Base-by-base conservation (phyloP, 345 rosid species). In the Hypericum androsaemum region DNA sequence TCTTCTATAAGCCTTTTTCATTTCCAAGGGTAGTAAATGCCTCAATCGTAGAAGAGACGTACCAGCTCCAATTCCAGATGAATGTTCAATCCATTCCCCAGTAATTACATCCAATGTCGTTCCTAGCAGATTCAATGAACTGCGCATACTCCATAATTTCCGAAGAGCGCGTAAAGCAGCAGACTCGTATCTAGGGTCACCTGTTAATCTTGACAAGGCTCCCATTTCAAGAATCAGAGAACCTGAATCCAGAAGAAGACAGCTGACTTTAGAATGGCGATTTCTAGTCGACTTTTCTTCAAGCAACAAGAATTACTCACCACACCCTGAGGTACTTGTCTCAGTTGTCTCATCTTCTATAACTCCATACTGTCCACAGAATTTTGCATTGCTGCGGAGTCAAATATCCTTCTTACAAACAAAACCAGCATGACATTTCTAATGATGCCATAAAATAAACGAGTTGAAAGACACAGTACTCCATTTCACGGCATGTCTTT, bases 31-130 rank as follows among this genome's bases (percentile, higher is more conserved):
- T 17, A 16, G 10, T 32, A 54, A 57, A 57, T 56, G 45, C 53
- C 47, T 22, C 32, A 22, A 22, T 22, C 32, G 32, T 22, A 43
- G 42, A 53, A 57, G 22, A 17, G 47, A 68, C 63, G 59, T 79
- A 90, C 98, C 98, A 64, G 98, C 98, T 39, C 98, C 98, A 52
- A 87, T 90, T 43, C 96, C 89, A 64, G 98, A 74, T 16, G 98
- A 90, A 66, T 73, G 73, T 74, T 84, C 96, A 51, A 84, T 80
- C 95, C 98, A 90, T 65, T 84, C 77, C 59, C 96, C 96, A 40
- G 80, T 82, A 63, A 44, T 64, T 53, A 90, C 84, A 67, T 90
- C 87, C 28, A 90, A 60, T 43, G 96, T 87, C 35, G 96, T 87
- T 66, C 98, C 98, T 10, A 90, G 65, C 49, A 90, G 73, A 68